Evolutionary conservation across 2,329 filamentous ascomycete species (phyloP).

Genomic region (Ambrosiella cleistominuta): DNA sequence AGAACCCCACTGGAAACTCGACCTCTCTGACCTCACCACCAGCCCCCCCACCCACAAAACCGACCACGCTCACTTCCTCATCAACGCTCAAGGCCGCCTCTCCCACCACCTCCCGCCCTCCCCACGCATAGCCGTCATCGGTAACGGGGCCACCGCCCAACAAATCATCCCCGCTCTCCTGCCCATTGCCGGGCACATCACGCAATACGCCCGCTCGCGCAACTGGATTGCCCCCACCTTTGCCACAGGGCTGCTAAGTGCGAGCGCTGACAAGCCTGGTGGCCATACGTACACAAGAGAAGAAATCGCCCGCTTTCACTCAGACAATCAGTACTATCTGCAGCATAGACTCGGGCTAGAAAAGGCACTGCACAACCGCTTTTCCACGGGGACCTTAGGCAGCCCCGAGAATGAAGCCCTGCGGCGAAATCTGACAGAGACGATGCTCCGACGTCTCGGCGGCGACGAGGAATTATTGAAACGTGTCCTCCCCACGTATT

Average conservation of each 20-base stretch:
- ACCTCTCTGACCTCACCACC: no score
- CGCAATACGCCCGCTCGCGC: neutral
- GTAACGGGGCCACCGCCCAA: neutral
- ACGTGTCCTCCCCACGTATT: slow-evolving; percentile 7
- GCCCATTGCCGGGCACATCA: neutral
- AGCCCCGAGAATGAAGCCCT: neutral
- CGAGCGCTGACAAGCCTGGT: neutral
- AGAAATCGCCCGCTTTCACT: neutral
- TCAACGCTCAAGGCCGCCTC: neutral
- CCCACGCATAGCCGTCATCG: neutral
- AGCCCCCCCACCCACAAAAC: no score
- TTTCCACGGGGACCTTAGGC: neutral
- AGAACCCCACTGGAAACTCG: no score
- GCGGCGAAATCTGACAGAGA: neutral
- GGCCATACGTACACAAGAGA: neutral
- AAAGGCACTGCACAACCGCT: neutral
- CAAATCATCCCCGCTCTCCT: neutral
- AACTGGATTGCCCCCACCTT: neutral
- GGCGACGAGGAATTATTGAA: neutral
- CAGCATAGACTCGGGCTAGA: neutral
- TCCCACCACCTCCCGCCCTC: neutral
- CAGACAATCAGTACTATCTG: neutral
- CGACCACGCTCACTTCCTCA: neutral
- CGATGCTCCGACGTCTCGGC: neutral
- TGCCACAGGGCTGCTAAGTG: neutral